Evolutionary conservation across 169 alveolate genomes (phyloP).

Genomic region (Plasmodium cynomolgi): DNA sequence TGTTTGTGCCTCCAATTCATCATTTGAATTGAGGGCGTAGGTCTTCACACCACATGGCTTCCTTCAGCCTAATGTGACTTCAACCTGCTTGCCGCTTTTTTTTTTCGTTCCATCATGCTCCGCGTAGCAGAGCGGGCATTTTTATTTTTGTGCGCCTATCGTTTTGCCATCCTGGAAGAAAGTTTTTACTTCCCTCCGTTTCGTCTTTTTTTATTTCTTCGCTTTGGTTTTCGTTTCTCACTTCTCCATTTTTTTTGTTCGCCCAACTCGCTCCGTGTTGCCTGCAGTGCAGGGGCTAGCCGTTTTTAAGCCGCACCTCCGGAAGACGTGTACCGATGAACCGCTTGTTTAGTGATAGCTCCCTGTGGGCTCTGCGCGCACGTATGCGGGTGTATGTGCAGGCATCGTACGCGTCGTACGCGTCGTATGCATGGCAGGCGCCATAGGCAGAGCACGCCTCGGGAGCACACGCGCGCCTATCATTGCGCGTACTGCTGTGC

Average conservation of each 20-base stretch:
- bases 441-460: neutral
- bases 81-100: neutral
- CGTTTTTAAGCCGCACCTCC: neutral
- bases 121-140: neutral
- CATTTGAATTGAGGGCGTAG: neutral
- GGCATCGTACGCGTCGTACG: neutral
- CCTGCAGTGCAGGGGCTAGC: neutral
- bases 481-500: too few species aligned
- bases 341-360: neutral
- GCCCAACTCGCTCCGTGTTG: neutral
- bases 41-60: neutral
- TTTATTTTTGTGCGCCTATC: neutral
- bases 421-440: neutral
- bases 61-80: neutral
- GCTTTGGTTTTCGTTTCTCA: neutral
- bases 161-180: neutral
- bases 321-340: neutral
- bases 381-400: neutral
- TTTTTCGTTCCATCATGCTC: neutral
- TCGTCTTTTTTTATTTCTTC: neutral
- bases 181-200: neutral
- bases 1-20: neutral
- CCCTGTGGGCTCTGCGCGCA: neutral
- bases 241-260: conserved; percentile 16
- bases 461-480: neutral